Conservation (phyloP, 2,329 filamentous ascomycete species). For the Botrytis sinoallii region DNA sequence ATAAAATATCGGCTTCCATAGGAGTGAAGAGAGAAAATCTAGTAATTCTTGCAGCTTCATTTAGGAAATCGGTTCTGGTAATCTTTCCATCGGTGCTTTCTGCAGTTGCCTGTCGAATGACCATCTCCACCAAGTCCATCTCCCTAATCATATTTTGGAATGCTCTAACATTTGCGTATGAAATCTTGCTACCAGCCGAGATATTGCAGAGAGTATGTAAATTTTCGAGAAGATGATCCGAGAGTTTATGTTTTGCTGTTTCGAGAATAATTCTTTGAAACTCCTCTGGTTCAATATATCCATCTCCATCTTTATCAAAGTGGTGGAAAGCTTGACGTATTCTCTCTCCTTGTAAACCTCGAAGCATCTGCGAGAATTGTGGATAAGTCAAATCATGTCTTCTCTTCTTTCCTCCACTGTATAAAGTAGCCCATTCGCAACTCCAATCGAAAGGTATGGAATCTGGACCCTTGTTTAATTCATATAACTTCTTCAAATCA, state of each 20-base stretch:
- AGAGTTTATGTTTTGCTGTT: constrained; percentile 92
- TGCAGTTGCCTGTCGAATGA: constrained; percentile 79
- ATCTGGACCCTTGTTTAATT: constrained; percentile 79
- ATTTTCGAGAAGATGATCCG: constrained; percentile 89
- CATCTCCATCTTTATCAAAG: constrained; percentile 88
- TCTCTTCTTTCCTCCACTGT: constrained; percentile 83
- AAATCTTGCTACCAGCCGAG: constrained; percentile 85
- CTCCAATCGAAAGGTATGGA: constrained; percentile 96
- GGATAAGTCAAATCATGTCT: constrained; percentile 90
- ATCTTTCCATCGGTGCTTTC: constrained; percentile 90
- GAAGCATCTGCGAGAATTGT: constrained; percentile 97
- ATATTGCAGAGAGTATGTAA: constrained; percentile 94
- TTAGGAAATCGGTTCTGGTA: constrained; percentile 87
- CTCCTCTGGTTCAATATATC: constrained; percentile 91
- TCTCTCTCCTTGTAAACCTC: constrained; percentile 91
- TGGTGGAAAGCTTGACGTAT: constrained; percentile 92
- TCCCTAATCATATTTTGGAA: constrained; percentile 98
- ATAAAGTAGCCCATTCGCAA: constrained; percentile 92
- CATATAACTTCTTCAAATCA: constrained; percentile 79
- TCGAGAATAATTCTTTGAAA: constrained; percentile 96
- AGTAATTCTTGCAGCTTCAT: constrained; percentile 86
- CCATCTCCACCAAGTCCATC: constrained; percentile 95
- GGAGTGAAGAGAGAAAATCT: constrained; percentile 96
- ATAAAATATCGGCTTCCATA: constrained; percentile 98
- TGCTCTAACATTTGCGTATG: constrained; percentile 93